Conservation (phyloP, 179 eudicot species). For the Beta corolliflora region DNA sequence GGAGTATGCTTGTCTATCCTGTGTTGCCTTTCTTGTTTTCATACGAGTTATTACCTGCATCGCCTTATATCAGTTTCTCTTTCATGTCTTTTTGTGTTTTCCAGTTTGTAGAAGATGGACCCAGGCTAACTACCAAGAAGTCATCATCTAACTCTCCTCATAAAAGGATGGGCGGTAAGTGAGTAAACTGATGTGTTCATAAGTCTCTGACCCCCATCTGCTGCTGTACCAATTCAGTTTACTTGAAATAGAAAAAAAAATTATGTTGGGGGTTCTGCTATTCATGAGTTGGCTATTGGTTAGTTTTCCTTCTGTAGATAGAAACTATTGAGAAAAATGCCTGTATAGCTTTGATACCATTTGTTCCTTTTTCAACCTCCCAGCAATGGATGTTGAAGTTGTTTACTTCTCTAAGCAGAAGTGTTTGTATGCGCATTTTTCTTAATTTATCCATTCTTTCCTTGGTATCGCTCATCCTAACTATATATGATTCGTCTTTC, state of each 20-base stretch:
- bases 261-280: conserved; percentile 25
- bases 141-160: conserved; percentile 34
- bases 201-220: conserved; percentile 44
- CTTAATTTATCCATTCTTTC: conserved; percentile 24
- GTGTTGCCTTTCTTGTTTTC: no score
- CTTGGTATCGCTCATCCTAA: neutral
- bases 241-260: conserved; percentile 9
- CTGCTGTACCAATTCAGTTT: conserved; percentile 29
- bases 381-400: conserved; percentile 32
- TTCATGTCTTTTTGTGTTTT: conserved; percentile 13
- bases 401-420: conserved; percentile 23
- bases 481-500: neutral
- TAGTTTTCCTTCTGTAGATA: conserved; percentile 36
- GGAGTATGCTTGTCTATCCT: no score
- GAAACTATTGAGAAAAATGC: conserved; percentile 33
- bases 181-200: conserved; percentile 43
- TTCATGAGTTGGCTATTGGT: conserved; percentile 25
- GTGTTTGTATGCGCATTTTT: conserved; percentile 27
- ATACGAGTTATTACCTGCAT: neutral
- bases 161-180: conserved; percentile 49
- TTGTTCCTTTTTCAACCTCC: conserved; percentile 30
- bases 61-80: neutral
- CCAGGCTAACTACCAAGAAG: conserved; percentile 33
- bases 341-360: conserved; percentile 24
- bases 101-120: conserved; percentile 35